A percentile compares a stretch with the other conserved stretches of the same genome.
These are phyloP conservation scores for Suillus sp. DNA, from an alignment of 768 basidiomycete genomes.

Conservation along the genomic window DNA sequence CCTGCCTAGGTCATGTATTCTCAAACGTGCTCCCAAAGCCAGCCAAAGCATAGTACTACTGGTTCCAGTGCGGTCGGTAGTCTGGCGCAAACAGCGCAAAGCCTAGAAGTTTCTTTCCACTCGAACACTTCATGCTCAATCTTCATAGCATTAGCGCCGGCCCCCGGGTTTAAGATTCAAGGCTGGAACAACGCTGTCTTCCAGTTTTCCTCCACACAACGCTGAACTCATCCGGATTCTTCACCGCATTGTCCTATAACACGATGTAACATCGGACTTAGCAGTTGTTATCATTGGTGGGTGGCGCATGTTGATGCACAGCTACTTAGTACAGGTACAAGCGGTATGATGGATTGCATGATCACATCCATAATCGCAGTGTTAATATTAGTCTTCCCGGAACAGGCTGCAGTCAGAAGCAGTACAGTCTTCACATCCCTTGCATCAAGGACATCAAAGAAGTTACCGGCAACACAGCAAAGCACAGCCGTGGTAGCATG, in stretches of 20 bases:
- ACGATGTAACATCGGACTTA: background rate
- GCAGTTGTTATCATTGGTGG: background rate
- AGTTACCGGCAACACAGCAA: slow-evolving; percentile 8
- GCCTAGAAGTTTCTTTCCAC: background rate
- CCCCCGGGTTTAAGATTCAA: background rate
- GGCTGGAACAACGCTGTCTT: background rate
- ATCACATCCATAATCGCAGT: background rate
- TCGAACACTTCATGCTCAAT: background rate
- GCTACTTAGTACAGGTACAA: background rate
- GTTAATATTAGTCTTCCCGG: background rate
- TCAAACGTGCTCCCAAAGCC: background rate
- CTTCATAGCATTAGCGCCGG: too few relatives aligned
- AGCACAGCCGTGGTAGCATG: background rate
- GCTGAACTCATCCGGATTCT: background rate
- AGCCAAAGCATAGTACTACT: background rate
- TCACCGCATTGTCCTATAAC: background rate
- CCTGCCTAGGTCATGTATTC: background rate
- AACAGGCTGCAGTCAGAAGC: background rate
- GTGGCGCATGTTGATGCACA: background rate
- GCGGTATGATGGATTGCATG: background rate
- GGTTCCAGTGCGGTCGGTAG: background rate
- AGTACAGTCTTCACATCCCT: background rate
- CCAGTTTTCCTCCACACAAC: background rate
- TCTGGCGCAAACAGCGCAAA: background rate
- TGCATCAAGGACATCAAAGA: background rate